Evolutionary conservation across 2,329 filamentous ascomycete species (phyloP), one percentile per base, ranked within the genome.

Genomic region (Hypoxylon sp.): DNA sequence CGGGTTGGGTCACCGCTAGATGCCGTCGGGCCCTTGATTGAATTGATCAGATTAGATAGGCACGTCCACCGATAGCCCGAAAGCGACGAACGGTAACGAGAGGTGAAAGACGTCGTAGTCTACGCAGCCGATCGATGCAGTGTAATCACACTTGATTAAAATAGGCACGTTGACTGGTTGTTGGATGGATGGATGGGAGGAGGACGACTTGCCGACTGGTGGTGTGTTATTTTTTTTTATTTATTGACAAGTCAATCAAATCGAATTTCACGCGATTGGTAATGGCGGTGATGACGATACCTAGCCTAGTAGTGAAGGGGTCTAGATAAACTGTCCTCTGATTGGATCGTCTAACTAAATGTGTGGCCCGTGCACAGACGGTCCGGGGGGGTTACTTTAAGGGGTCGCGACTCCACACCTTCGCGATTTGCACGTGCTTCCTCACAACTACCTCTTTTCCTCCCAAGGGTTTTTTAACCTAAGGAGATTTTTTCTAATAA

Each of bases 221-320:
- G 31, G 54, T 37, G 17, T 54, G 39, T 42, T 61, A 22, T 55
- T 48, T 63, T 54, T 50, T 63, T 64, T 67, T 68, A 59, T 67
- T 68, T 70, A 70, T 58, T 64, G 59, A 62, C 56, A 51, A 53
- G 56, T 67, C 22, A 39, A 60, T 48, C 54, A 46, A 54, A 51
- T 63, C 35, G 42, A 53, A 64, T 61, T 65, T 39, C 55, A 64
- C 60, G 67, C 67, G 65, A 60, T 67, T 67, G 60, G 64, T 65
- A 70, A 70, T 53, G 64, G 68, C 68, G 65, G 68, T 70, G 68
- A 70, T 70, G 68, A 68, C 68, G 68, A 70, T 68, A 65, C 50
- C 31, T 54, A 39, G 56, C 52, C 17, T 48, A 37, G 42, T 37
- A 17, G 61, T 57, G 62, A 58, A 63, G 48, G 54, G 47, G 55